Conservation (phyloP, 1,284 basidiomycete species). For the Cutaneotrichosporon cutaneum region DNA sequence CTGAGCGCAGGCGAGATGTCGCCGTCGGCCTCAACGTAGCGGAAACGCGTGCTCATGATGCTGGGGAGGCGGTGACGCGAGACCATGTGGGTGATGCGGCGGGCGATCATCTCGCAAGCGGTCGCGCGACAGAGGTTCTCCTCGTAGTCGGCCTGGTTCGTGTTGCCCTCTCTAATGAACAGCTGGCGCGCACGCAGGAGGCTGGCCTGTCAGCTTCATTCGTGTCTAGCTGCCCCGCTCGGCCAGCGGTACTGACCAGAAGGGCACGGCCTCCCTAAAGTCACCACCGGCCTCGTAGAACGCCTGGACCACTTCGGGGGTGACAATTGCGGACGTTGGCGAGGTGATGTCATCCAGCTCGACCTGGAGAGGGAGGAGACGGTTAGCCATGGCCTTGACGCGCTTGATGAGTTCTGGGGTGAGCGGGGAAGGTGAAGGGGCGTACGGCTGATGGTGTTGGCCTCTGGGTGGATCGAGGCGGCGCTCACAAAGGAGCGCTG, state of each 20-base stretch:
- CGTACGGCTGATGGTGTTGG: constrained; percentile 22
- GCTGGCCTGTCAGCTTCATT: constrained; percentile 60
- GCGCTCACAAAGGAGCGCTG: constrained; percentile 43
- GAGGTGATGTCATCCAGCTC: constrained; percentile 46
- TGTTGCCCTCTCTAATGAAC: constrained; percentile 61
- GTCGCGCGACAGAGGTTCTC: constrained; percentile 79
- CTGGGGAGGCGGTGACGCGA: constrained; percentile 64
- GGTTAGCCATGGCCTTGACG: constrained; percentile 71
- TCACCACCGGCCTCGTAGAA: constrained; percentile 56
- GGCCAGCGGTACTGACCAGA: constrained; percentile 32
- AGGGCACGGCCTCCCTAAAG: constrained; percentile 70
- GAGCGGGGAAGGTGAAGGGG: not conserved
- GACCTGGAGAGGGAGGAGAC: constrained; percentile 73
- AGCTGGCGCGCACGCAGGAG: constrained; percentile 74
- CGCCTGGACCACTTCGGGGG: constrained; percentile 53
- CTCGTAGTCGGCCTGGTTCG: constrained; percentile 68
- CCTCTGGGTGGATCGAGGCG: constrained; percentile 24
- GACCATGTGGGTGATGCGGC: constrained; percentile 70
- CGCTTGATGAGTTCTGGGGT: constrained; percentile 65
- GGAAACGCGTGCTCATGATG: constrained; percentile 72
- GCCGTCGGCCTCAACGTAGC: constrained; percentile 70
- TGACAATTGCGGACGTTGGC: constrained; percentile 52
- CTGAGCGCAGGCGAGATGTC: constrained; percentile 71
- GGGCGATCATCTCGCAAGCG: constrained; percentile 84
- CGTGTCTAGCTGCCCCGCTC: not conserved